Evolutionary conservation across 257 asterid genomes (phyloP).

Genomic region (Gentiana straminea): DNA sequence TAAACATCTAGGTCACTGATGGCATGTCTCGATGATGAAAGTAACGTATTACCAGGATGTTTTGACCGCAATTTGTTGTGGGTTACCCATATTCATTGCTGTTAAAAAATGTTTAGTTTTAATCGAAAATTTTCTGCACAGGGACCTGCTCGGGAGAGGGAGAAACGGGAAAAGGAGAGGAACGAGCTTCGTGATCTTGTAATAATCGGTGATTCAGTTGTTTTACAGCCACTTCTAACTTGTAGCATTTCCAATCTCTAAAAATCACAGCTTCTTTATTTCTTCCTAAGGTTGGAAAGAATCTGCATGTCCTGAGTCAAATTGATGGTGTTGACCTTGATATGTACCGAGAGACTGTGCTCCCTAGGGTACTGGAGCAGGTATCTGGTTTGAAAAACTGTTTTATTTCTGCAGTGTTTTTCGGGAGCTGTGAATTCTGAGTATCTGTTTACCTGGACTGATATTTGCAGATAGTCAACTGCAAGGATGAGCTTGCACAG

Average conservation of each 20-base stretch:
- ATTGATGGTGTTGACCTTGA: slow-evolving; percentile 98
- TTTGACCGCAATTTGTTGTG: slow-evolving; percentile 27
- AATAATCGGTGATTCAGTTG: slow-evolving; percentile 18
- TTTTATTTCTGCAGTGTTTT: background rate
- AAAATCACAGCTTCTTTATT: slow-evolving; percentile 18
- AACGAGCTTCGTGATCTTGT: slow-evolving; percentile 99
- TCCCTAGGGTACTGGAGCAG: slow-evolving; percentile 96
- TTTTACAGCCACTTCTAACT: slow-evolving; percentile 13
- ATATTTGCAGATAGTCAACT: slow-evolving; percentile 73
- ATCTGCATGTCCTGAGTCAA: slow-evolving; percentile 96
- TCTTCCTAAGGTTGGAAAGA: slow-evolving; percentile 82
- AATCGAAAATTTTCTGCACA: slow-evolving; percentile 42
- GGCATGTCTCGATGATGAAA: slow-evolving; percentile 28
- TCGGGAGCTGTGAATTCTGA: background rate
- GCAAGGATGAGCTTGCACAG: slow-evolving; percentile 97
- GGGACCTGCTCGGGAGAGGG: slow-evolving; percentile 97
- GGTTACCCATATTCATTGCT: slow-evolving; percentile 31
- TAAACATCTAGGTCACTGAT: slow-evolving; percentile 23
- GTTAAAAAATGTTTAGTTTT: slow-evolving; percentile 29
- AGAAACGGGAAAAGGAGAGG: slow-evolving; percentile 94
- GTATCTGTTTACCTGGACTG: slow-evolving; percentile 3
- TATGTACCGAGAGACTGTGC: slow-evolving; percentile 85
- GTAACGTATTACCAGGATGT: slow-evolving; percentile 28
- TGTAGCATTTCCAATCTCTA: slow-evolving; percentile 16
- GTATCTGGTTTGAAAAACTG: slow-evolving; percentile 21